Evolutionary conservation across 768 basidiomycete genomes (phyloP).

Genomic region (Kwoniella sp.): DNA sequence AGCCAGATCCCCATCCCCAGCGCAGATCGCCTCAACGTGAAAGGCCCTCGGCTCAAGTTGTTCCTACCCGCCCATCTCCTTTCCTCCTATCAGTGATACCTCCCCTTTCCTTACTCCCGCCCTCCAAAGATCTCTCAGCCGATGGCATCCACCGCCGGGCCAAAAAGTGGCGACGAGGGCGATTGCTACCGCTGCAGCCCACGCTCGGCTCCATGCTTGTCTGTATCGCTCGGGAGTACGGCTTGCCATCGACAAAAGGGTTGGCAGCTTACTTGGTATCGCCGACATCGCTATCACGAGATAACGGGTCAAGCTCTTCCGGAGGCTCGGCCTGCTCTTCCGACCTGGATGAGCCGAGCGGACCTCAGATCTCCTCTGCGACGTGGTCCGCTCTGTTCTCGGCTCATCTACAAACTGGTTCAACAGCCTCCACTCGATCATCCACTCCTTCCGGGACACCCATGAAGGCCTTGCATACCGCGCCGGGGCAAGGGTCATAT

Average conservation of each 20-base stretch:
- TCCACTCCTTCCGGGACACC: slow-evolving; percentile 34
- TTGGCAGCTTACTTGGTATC: slow-evolving; percentile 75
- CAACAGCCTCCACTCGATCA: slow-evolving; percentile 2
- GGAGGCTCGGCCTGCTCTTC: slow-evolving; percentile 10
- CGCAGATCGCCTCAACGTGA: too few species aligned
- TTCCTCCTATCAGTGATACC: slow-evolving; percentile 42
- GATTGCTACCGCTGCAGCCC: slow-evolving; percentile 78
- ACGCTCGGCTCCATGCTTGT: slow-evolving; percentile 75
- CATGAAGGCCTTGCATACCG: slow-evolving; percentile 16
- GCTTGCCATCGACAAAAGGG: slow-evolving; percentile 78
- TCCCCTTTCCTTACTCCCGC: slow-evolving; percentile 25
- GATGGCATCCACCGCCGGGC: slow-evolving; percentile 13
- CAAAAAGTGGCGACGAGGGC: slow-evolving; percentile 62
- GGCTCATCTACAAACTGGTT: slow-evolving; percentile 8
- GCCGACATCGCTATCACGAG: slow-evolving; percentile 34
- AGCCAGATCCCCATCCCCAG: neutral
- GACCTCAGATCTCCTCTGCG: slow-evolving; percentile 28
- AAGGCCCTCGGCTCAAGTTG: too few species aligned
- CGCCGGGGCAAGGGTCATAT: too few species aligned
- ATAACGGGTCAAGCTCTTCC: slow-evolving; percentile 56
- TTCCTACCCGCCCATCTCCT: slow-evolving; percentile 12
- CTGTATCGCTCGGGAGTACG: slow-evolving; percentile 90
- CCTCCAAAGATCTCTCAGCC: neutral
- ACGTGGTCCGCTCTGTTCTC: slow-evolving; percentile 39
- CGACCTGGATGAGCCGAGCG: slow-evolving; percentile 13